phyloP scores from a whole-genome alignment of 202 grass and related monocot genomes.

The Panicum virgatum region DNA sequence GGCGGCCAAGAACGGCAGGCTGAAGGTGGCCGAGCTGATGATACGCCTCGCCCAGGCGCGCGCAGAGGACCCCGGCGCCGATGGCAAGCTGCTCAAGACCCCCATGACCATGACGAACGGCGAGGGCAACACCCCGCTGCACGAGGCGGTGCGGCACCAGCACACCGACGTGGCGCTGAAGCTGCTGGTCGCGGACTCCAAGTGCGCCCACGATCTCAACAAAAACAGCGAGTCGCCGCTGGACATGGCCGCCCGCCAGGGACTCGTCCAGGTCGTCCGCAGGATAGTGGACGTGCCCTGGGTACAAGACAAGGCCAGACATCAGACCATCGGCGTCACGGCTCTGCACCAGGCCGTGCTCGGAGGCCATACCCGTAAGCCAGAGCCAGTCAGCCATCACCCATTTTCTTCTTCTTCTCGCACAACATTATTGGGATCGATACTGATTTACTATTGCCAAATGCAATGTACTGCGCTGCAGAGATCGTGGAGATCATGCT shows the following conservation, averaged over 20 bases:
- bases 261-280: constrained; percentile 45
- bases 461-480: not conserved
- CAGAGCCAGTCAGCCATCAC: too few relatives aligned
- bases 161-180: constrained; percentile 27
- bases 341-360: constrained; percentile 69
- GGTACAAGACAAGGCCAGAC: too few relatives aligned
- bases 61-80: not conserved
- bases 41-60: not conserved
- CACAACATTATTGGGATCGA: too few relatives aligned
- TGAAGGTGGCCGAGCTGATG: constrained; percentile 19
- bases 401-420: too few relatives aligned
- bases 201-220: constrained; percentile 44
- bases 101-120: constrained; percentile 24
- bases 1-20: constrained; percentile 47
- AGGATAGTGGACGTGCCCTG: constrained; percentile 36
- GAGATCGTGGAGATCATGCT: not conserved
- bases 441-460: too few relatives aligned
- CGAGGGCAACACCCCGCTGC: constrained; percentile 52
- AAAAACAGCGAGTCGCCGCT: constrained; percentile 48
- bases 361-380: constrained; percentile 57
- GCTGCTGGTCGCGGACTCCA: constrained; percentile 49
- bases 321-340: constrained; percentile 40
- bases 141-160: constrained; percentile 53
- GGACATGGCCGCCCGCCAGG: constrained; percentile 68
- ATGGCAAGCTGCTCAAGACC: not conserved